phyloP scores from a whole-genome alignment of 441 rosid species.

The Populus hybrid region DNA sequence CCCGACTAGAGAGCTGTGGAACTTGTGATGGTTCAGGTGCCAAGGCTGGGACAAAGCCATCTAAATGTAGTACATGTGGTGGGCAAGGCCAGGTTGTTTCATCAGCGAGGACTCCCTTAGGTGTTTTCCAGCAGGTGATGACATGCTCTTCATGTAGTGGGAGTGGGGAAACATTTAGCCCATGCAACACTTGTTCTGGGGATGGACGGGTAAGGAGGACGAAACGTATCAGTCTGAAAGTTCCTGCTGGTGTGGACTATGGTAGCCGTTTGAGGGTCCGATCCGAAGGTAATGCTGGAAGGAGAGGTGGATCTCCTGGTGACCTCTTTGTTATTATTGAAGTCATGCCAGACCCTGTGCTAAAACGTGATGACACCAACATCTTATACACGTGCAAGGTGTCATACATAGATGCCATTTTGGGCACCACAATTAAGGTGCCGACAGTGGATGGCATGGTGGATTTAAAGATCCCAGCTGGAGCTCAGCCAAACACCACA shows the following conservation, averaged over 20 bases:
- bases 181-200: constrained; percentile 84
- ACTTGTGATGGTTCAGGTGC: constrained; percentile 93
- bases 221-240: constrained; percentile 85
- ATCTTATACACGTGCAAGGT: constrained; percentile 83
- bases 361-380: constrained; percentile 84
- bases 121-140: constrained; percentile 98
- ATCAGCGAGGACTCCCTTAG: constrained; percentile 89
- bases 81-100: constrained; percentile 97
- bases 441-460: constrained; percentile 94
- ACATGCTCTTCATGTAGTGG: constrained; percentile 81
- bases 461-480: constrained; percentile 88
- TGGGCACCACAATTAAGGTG: constrained; percentile 83
- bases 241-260: constrained; percentile 91
- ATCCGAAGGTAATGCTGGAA: constrained; percentile 93
- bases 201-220: constrained; percentile 89
- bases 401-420: constrained; percentile 82
- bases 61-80: constrained; percentile 82
- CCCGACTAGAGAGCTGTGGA: constrained; percentile 82
- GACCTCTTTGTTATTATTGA: constrained; percentile 88
- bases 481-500: constrained; percentile 92
- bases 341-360: constrained; percentile 77
- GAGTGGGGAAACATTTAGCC: constrained; percentile 71
- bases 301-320: constrained; percentile 85
- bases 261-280: constrained; percentile 93
- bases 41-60: constrained; percentile 75